These are phyloP conservation scores for Fabrea salina DNA, from an alignment of 169 alveolate genomes.

Conservation along the genomic window DNA sequence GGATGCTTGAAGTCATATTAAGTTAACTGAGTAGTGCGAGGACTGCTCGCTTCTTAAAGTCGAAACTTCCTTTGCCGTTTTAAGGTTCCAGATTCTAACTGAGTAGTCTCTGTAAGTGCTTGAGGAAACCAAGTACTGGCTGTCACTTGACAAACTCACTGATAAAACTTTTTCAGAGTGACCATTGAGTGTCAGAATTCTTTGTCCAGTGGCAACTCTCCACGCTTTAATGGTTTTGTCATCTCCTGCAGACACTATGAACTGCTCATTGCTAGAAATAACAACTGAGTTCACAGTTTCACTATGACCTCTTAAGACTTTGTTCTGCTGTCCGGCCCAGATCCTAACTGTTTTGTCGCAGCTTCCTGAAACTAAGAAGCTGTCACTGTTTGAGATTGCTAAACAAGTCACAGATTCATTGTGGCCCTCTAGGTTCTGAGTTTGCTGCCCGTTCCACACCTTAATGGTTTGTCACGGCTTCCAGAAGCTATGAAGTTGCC, in stretches of 20 bases:
- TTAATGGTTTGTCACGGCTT: too few species aligned
- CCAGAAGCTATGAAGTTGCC: too few species aligned
- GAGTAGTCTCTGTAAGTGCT: background rate
- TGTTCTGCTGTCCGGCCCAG: too few species aligned
- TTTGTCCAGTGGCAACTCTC: background rate
- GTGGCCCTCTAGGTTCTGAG: background rate
- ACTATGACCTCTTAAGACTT: too few species aligned
- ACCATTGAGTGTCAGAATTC: constrained; percentile 4
- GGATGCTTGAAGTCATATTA: too few species aligned
- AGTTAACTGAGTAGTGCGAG: too few species aligned
- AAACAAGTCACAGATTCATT: constrained; percentile 4
- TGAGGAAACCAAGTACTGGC: background rate
- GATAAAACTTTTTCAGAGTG: background rate
- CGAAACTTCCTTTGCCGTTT: background rate
- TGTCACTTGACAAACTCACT: background rate
- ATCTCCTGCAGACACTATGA: background rate
- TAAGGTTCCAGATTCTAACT: constrained; percentile 3
- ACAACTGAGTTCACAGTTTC: too few species aligned
- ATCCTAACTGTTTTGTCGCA: constrained; percentile 17
- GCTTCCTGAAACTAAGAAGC: background rate
- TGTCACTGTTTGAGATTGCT: background rate
- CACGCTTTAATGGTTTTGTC: background rate
- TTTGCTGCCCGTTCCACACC: too few species aligned
- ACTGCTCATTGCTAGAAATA: too few species aligned
- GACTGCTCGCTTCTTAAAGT: background rate